These are phyloP conservation scores for Heterobasidion irregulare DNA, from an alignment of 1,284 basidiomycete species.

Conservation along the genomic window DNA sequence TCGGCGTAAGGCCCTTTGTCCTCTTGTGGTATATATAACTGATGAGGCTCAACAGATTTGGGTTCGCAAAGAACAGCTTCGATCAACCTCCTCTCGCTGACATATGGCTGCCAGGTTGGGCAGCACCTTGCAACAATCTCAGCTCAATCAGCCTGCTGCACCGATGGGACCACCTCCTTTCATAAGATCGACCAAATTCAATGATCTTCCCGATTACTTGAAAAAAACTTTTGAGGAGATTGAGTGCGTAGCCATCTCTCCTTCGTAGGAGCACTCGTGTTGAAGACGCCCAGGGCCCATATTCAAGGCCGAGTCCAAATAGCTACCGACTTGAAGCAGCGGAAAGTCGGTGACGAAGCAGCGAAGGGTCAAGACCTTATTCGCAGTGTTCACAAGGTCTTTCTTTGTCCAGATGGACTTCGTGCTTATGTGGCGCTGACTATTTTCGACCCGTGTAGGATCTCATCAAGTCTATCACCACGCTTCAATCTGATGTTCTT, in stretches of 20 bases:
- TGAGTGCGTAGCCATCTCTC: conserved; percentile 41
- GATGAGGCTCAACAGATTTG: conserved; percentile 4
- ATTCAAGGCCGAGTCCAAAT: conserved; percentile 75
- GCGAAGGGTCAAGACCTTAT: conserved; percentile 64
- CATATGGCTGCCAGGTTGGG: background rate
- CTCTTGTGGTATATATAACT: background rate
- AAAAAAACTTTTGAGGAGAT: conserved; percentile 61
- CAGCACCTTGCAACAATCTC: conserved; percentile 12
- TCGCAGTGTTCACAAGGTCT: conserved; percentile 56
- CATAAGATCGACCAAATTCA: conserved; percentile 73
- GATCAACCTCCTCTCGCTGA: background rate
- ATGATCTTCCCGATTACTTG: conserved; percentile 68
- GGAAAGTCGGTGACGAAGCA: conserved; percentile 68
- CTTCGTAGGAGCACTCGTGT: background rate
- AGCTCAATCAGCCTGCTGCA: conserved; percentile 15
- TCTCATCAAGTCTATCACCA: conserved; percentile 49
- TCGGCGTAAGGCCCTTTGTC: background rate
- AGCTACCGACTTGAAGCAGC: conserved; percentile 66
- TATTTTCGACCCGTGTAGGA: conserved; percentile 32
- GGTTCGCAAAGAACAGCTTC: conserved; percentile 3
- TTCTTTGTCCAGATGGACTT: conserved; percentile 6
- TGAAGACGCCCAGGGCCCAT: conserved; percentile 36
- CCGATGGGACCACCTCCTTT: conserved; percentile 38
- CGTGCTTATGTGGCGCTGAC: background rate
- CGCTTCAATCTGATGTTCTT: conserved; percentile 59